Base-by-base conservation (phyloP, 2,329 filamentous ascomycete species). In the Calonectria pauciramosa region DNA sequence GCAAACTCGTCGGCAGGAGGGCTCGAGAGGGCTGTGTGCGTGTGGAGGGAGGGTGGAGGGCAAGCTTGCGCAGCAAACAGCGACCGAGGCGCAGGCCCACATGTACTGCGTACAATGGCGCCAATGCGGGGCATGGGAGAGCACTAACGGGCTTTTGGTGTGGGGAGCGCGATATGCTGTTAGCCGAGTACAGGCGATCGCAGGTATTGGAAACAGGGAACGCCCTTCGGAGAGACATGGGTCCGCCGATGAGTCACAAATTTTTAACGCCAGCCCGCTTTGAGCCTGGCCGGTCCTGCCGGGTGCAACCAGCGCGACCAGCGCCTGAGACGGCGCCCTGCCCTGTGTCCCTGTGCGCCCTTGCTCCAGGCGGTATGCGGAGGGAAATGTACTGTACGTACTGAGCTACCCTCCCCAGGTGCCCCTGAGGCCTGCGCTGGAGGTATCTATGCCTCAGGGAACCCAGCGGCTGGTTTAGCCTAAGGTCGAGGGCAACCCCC, bases 191-290 rank as follows among this genome's bases (percentile, higher is more conserved):
- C 52, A 51, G 41, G 67, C 38, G 16, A 28, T 14, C 9, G 65
- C 51, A 80, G 67, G 80, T 82, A 82, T 60, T 41, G 56, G 34
- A 60, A 60, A 60, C 56, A 60, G 56, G 56, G 34, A 60, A 71
- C 80, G 78, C 80, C 79, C 77, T 80, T 80, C 72, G 76, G 74
- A 77, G 73, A 76, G 74, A 76, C 73, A 80, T 80, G 80, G 81
- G 79, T 68, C 79, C 78, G 78, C 79, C 79, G 78, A 82, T 85
- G 83, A 85, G 77, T 85, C 83, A 85, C 82, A 84, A 80, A 79
- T 78, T 80, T 80, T 80, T 67, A 2, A 54, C 77, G 78, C 80
- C 80, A 83, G 77, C 77, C 81, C 65, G 32, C 56, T 74, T 82
- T 79, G 34, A 78, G 83, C 76, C 79, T 83, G 78, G 80, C 80